Evolutionary conservation across 805 yeast genomes (phyloP), one percentile per base, ranked within the genome.

Genomic region (Candida tallmaniae): DNA sequence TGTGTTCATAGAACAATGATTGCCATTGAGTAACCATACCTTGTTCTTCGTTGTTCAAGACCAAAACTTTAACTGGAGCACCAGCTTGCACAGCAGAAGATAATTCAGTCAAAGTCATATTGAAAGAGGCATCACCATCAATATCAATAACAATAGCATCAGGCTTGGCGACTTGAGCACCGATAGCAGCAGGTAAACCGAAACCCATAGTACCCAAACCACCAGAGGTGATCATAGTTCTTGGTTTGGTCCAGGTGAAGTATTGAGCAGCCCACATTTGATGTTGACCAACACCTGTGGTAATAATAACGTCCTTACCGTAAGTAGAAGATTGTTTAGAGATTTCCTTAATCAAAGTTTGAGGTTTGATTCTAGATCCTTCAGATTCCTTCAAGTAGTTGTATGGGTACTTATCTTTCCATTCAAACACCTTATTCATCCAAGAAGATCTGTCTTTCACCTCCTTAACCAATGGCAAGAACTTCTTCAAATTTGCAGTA

Each of bases 1-100:
- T 80, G 65, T 90, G 90, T 62, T 90, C 95, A 66, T 93, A 93
- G 73, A 93, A 93, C 42, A 93, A 70, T 9, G 96, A 83, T 70
- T 93, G 98, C 98, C 98, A 93, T 65, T 93, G 98, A 10, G 97
- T 90, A 37, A 93, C 98, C 98, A 93, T 93, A 58, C 98, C 98
- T 70, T 93, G 98, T 70, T 93, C 98, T 69, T 90, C 97, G 62
- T 93, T 93, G 67, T 93, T 93, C 57, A 93, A 71, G 37, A 93
- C 80, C 59, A 87, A 73, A 41, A 86, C 76, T 71, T 93, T 93
- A 45, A 93, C 82, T 38, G 96, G 96, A 32, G 95, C 82, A 42
- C 73, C 74, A 41, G 90, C 95, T 71, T 93, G 97, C 29, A 87
- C 95, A 18, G 97, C 98, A 26, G 95, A 81, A 15, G 90, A 76